Evolutionary conservation across 1,284 basidiomycete genomes (phyloP).

Genomic region (Tausonia pullulans): DNA sequence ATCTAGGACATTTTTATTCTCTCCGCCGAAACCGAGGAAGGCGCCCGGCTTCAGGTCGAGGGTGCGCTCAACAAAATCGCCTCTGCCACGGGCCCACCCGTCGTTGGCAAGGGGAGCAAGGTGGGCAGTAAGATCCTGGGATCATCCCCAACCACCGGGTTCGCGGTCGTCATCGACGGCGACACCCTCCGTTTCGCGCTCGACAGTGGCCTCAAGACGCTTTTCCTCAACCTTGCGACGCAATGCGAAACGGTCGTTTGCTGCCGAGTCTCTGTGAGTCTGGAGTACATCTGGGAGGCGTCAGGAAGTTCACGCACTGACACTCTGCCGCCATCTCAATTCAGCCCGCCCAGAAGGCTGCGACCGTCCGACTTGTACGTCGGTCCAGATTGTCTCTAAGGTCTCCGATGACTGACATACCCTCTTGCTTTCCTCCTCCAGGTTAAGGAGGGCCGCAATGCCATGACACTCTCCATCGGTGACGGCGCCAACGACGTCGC

Average conservation of each 20-base stretch:
- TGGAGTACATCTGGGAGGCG: neutral
- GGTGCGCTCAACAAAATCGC: constrained; percentile 90
- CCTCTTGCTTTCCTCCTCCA: constrained; percentile 27
- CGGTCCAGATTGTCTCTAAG: neutral
- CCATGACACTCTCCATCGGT: constrained; percentile 94
- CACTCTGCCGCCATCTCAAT: neutral
- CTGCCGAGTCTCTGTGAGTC: constrained; percentile 64
- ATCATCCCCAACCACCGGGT: constrained; percentile 36
- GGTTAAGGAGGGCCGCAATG: constrained; percentile 89
- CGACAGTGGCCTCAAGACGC: constrained; percentile 58
- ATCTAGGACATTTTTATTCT: constrained; percentile 96
- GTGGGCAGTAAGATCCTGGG: constrained; percentile 1
- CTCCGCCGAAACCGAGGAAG: constrained; percentile 65
- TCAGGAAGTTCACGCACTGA: neutral
- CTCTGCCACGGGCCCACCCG: constrained; percentile 33
- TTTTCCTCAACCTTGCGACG: constrained; percentile 85
- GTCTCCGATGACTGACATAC: too few relatives aligned
- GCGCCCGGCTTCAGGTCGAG: constrained; percentile 76
- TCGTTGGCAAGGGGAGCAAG: neutral
- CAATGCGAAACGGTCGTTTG: constrained; percentile 97
- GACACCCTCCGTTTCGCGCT: constrained; percentile 81
- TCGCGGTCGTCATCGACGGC: constrained; percentile 93
- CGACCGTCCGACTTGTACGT: constrained; percentile 80
- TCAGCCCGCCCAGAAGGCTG: constrained; percentile 79
- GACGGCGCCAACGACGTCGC: constrained; percentile 64